Base-by-base conservation (phyloP, 2,329 filamentous ascomycete species). In the Fusarium sp. region DNA sequence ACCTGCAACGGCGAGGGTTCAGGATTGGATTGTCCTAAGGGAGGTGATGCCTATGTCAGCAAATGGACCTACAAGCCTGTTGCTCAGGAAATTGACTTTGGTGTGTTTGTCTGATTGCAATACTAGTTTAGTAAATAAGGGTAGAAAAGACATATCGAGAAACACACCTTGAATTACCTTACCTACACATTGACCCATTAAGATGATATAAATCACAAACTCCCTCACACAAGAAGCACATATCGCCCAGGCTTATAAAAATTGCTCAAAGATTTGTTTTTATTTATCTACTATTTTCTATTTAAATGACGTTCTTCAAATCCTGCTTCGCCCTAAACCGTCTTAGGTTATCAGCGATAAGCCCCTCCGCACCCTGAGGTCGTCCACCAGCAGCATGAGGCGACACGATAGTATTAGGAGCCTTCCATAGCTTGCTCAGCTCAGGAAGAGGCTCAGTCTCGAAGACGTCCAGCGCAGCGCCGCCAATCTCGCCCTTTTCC, bases 291-390 rank as follows among this genome's bases (percentile, higher is more conserved):
- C 50, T 62, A 40, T 62, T 43, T 35, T 28, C 20, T 56, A 41
- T 46, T 53, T 57, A 63, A 46, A 77, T 74, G 19, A 71, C 47
- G 85, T 91, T 91, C 80, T 82, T 87, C 74, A 91, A 70, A 56
- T 81, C 73, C 79, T 90, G 87, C 1, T 83, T 83, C 1, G 88
- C 87, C 66, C 88, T 67, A 71, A 89, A 88, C 65, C 83, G 79
- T 66, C 87, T 80, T 77, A 91, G 68, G 68, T 91, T 91, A 59
- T 87, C 83, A 40, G 85, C 84, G 64, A 90, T 88, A 72, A 91
- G 76, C 7, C 70, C 81, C 79, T 90, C 87, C 0, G 84, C 81
- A 6, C 84, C 87, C 76, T 89, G 87, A 6, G 89, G 89, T 60
- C 89, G 76, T 1, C 87, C 87, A 4, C 87, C 87, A 0, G 87